Evolutionary conservation across 2,329 filamentous ascomycete species (phyloP).

Genomic region (Xylaria hypoxylon): DNA sequence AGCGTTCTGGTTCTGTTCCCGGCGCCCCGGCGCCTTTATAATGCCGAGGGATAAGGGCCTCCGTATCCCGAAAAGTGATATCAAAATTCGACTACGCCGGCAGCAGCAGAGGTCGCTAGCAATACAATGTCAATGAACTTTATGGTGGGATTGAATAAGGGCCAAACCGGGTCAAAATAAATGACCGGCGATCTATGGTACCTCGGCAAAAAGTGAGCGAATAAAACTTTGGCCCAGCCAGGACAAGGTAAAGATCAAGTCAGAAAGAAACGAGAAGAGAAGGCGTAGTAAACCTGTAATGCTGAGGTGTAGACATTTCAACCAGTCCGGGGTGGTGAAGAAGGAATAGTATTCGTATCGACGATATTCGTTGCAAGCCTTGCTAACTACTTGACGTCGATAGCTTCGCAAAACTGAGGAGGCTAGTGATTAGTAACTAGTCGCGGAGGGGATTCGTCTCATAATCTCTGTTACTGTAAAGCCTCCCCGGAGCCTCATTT

Average conservation of each 20-base stretch:
- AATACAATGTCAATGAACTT: constrained; percentile 43
- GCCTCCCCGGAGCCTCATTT: neutral
- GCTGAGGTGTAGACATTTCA: constrained; percentile 9
- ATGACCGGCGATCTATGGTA: neutral
- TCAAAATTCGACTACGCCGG: constrained; percentile 37
- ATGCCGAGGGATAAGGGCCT: constrained; percentile 11
- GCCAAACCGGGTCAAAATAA: neutral
- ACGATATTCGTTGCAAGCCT: neutral
- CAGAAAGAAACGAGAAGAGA: constrained; percentile 2
- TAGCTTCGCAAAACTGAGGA: neutral
- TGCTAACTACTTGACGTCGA: neutral
- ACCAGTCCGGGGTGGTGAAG: neutral
- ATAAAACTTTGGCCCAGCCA: constrained; percentile 23
- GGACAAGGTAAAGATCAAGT: constrained; percentile 3
- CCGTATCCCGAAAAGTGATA: constrained; percentile 14
- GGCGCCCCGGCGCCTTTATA: constrained; percentile 12
- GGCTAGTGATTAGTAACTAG: neutral
- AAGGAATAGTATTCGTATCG: constrained; percentile 7
- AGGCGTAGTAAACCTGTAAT: neutral
- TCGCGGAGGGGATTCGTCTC: constrained; percentile 14
- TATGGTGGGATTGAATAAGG: constrained; percentile 31
- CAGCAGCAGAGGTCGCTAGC: constrained; percentile 40
- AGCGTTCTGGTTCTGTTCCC: constrained; percentile 27
- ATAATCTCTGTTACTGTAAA: constrained; percentile 15
- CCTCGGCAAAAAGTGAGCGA: neutral